phyloP scores from a whole-genome alignment of 2,329 filamentous ascomycete genomes.

The Ophidiomyces ophidiicola region DNA sequence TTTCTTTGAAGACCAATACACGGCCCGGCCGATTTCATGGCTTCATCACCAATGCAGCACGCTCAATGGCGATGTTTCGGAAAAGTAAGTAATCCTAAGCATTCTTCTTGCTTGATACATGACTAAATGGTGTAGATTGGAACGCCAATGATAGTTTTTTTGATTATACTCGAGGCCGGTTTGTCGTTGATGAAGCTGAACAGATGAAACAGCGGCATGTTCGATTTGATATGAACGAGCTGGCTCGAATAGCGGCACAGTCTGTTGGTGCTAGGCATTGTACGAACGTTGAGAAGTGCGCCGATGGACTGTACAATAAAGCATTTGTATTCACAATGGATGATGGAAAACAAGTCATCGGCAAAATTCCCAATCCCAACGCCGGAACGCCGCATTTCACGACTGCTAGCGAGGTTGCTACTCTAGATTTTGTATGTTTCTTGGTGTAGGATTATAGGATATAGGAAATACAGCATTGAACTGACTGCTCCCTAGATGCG shows the following conservation, averaged over 20 bases:
- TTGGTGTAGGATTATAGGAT: slow-evolving; percentile 17
- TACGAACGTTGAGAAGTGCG: slow-evolving; percentile 18
- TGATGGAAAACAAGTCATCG: slow-evolving; percentile 10
- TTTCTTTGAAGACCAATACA: too few relatives aligned
- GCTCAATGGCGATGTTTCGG: too few relatives aligned
- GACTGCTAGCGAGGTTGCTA: slow-evolving; percentile 19
- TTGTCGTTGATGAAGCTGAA: slow-evolving; percentile 4
- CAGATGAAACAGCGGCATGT: slow-evolving; percentile 5
- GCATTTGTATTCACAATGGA: slow-evolving; percentile 18
- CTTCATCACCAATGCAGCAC: too few relatives aligned
- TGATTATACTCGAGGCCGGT: slow-evolving; percentile 6
- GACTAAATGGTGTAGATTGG: background rate
- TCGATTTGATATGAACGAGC: slow-evolving; percentile 26
- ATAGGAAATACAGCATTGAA: background rate
- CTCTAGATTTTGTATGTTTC: slow-evolving; percentile 19
- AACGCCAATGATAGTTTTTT: background rate
- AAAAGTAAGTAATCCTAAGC: too few relatives aligned
- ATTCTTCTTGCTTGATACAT: background rate
- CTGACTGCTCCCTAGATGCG: background rate
- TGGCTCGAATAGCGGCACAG: slow-evolving; percentile 23
- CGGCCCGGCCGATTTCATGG: too few relatives aligned
- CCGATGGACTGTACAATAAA: slow-evolving; percentile 13
- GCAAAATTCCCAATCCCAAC: slow-evolving; percentile 12
- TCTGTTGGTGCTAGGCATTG: slow-evolving; percentile 22
- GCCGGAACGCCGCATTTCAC: slow-evolving; percentile 5